phyloP scores from a whole-genome alignment of 2,329 filamentous ascomycete genomes.

The Fusarium palustre region DNA sequence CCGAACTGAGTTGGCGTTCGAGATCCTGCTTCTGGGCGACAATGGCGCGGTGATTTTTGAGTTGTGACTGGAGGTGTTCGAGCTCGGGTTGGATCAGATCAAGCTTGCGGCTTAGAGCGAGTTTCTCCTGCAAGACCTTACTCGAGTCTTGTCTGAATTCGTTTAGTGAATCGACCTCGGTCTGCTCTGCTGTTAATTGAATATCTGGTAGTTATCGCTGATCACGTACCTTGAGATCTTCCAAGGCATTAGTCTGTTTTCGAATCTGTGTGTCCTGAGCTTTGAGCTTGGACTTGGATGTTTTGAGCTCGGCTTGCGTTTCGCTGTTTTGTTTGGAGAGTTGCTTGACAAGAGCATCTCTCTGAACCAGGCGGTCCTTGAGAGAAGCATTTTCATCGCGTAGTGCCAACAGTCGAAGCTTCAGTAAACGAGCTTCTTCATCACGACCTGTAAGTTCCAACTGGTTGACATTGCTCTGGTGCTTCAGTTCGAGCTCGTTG shows the following conservation, averaged over 20 bases:
- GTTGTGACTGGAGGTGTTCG: constrained; percentile 66
- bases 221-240: constrained; percentile 59
- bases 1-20: constrained; percentile 79
- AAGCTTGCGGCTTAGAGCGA: constrained; percentile 64
- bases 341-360: constrained; percentile 68
- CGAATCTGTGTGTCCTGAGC: constrained; percentile 62
- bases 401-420: constrained; percentile 76
- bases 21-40: constrained; percentile 83
- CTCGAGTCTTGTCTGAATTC: constrained; percentile 75
- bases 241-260: constrained; percentile 61
- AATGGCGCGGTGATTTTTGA: constrained; percentile 72
- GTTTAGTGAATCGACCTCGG: constrained; percentile 77
- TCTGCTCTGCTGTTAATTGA: constrained; percentile 57
- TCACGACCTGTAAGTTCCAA: constrained; percentile 77
- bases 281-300: constrained; percentile 56
- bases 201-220: accelerated
- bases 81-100: constrained; percentile 66
- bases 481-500: constrained; percentile 74
- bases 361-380: constrained; percentile 69
- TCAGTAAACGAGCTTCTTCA: constrained; percentile 78
- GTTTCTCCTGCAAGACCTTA: constrained; percentile 72
- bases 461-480: constrained; percentile 72
- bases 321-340: constrained; percentile 57
- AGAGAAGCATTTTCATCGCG: constrained; percentile 79
- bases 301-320: constrained; percentile 57